Evolutionary conservation across 495 filamentous ascomycete species (phyloP).

Genomic region (Letharia lupina): DNA sequence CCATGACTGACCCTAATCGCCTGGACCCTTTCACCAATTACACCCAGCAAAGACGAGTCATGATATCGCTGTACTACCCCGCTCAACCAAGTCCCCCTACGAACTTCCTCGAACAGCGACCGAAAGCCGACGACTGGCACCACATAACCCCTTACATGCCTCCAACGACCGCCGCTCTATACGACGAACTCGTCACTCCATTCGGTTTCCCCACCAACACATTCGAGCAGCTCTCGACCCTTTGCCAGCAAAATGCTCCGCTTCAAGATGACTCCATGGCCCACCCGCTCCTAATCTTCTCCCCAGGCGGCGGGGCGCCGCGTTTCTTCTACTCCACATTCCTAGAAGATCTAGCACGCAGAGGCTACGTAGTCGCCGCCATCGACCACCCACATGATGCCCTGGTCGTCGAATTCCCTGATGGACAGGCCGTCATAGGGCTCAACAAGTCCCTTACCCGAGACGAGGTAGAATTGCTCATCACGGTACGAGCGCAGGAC

Average conservation of each 20-base stretch:
- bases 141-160: neutral
- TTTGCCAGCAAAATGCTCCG: neutral
- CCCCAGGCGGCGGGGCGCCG: slow-evolving; percentile 29
- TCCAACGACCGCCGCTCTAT: neutral
- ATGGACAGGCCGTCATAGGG: slow-evolving; percentile 30
- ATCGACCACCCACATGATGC: slow-evolving; percentile 47
- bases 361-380: slow-evolving; percentile 39
- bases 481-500: slow-evolving; percentile 31
- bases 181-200: neutral
- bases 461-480: slow-evolving; percentile 11
- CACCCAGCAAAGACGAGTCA: neutral
- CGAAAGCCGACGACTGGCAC: neutral
- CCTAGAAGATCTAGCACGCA: slow-evolving; percentile 37
- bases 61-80: slow-evolving; percentile 4
- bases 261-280: neutral
- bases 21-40: slow-evolving; percentile 9
- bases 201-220: neutral
- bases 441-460: slow-evolving; percentile 14
- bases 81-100: neutral
- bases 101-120: neutral
- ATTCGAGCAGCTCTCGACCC: slow-evolving; percentile 3
- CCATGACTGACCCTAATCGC: neutral
- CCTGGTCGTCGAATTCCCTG: slow-evolving; percentile 42
- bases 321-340: slow-evolving; percentile 35
- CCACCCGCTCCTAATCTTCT: slow-evolving; percentile 33